Evolutionary conservation across 129 eudicot species (phyloP), one percentile per base, ranked within the genome.

Genomic region (Lonicera japonica): DNA sequence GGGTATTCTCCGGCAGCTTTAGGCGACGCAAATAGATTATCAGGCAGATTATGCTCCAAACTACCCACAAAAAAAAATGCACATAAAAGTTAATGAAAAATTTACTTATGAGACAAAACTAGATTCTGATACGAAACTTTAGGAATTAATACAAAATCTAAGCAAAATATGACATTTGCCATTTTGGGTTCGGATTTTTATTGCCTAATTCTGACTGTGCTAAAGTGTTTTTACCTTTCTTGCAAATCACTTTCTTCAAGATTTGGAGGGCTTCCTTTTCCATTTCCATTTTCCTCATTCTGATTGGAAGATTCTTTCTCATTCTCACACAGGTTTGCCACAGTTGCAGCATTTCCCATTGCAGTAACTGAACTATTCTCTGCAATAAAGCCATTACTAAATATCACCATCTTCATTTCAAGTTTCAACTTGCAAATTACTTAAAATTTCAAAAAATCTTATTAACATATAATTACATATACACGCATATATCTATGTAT

Each of bases 1-100:
- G n/a, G 29, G 59, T 58, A 71, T 5, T 74, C 61, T 5, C 52
- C 73, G 0, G 80, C 75, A 1, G 86, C 96, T 73, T 81, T 84
- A 0, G 96, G 94, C n/a, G 94, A 85, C 3, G 96, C 86, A 43
- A 89, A 89, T 25, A 88, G 87, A 63, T 76, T 85, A 50, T 89
- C 96, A 1, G 96, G 96, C 29, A 89, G 95, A 72, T 85, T 78
- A 74, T 82, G 89, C 74, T 80, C 90, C 80, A 75, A 73, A 81
- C 60, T 24, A 82, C 81, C n/a, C 51, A 45, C n/a, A 10, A 45
- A 15, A 45, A 11, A 8, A 45, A n/a, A n/a, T n/a, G 14, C n/a
- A 45, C 16, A 45, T 10, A 45, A 15, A 45, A 45, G 51, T 15
- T 45, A 45, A 45, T 45, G 36, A 29, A 29, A 29, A 29, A 52